Evolutionary conservation across 2,329 filamentous ascomycete species (phyloP), one percentile per base, ranked within the genome.

Genomic region (Neocatenulostroma microsporum): DNA sequence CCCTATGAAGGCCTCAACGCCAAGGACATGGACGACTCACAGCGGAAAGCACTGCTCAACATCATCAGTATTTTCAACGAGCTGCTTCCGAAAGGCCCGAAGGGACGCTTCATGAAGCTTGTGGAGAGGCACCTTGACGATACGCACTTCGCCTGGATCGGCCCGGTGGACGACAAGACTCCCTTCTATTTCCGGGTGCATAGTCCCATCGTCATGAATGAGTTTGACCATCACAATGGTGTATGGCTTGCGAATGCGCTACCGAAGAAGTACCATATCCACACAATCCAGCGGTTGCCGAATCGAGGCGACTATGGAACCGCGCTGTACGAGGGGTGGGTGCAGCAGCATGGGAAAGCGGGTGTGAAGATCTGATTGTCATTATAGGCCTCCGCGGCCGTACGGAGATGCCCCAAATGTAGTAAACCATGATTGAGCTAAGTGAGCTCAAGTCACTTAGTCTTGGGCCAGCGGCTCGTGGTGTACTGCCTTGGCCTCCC

Each of bases 71-170:
- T 82, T 40, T 86, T 80, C 49, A 65, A 83, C 3, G 62, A 82
- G 1, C 84, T 84, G 42, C 69, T 85, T 0, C 82, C 82, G 0
- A 49, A 58, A 0, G 53, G 53, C 7, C 69, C 80, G 0, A 68
- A 78, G 3, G 54, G 66, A 30, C 52, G 73, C 3, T 72, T 74
- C 18, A 54, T 85, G 1, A 58, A 63, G 1, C 67, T 77, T 19
- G 66, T 78, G 26, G 66, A 69, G 37, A 51, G 55, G 2, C 70
- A 73, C 56, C 74, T 80, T 37, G 50, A 62, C 15, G 79, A 87
- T 63, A 87, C 82, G 5, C 82, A 83, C 52, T 87, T 84, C 53
- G 74, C 72, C 50, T 88, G 83, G 81, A 85, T 87, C 39, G 83
- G 83, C 4, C 76, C 74, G 0, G 81, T 66, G 42, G 73, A 68